Conservation (phyloP, 2,329 filamentous ascomycete genomes). For the Aspergillus sp. region DNA sequence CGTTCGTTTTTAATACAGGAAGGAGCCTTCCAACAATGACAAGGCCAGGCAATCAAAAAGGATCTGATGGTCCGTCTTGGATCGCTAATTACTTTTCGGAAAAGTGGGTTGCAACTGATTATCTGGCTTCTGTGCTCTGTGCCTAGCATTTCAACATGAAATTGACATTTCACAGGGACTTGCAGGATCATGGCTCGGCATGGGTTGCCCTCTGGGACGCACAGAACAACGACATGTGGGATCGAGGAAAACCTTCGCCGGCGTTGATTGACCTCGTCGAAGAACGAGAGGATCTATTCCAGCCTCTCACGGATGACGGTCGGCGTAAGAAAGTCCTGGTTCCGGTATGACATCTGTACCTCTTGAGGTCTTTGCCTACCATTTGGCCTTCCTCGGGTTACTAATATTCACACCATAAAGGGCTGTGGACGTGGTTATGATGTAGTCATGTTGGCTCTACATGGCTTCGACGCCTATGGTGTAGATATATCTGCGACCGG, state of each 20-base stretch:
- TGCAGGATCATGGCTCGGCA: slow-evolving; percentile 16
- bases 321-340: slow-evolving; percentile 22
- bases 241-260: slow-evolving; percentile 24
- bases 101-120: no score
- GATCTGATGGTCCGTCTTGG: no score
- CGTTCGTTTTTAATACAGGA: no score
- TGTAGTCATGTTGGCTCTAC: slow-evolving; percentile 25
- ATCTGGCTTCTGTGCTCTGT: no score
- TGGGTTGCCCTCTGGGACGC: slow-evolving; percentile 19
- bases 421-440: slow-evolving; percentile 30
- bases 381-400: background rate
- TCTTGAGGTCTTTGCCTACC: background rate
- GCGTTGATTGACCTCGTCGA: slow-evolving; percentile 26
- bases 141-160: no score
- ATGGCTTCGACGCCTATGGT: slow-evolving; percentile 26
- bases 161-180: background rate
- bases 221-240: slow-evolving; percentile 24
- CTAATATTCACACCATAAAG: slow-evolving; percentile 7
- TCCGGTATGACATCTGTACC: slow-evolving; percentile 14
- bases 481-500: slow-evolving; percentile 26
- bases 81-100: no score
- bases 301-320: slow-evolving; percentile 12
- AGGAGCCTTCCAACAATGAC: no score
- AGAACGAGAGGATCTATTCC: slow-evolving; percentile 13
- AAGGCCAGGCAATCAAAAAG: no score